Conservation (phyloP, 192 early-diverging fungal genomes). For the Coemansia sp. region DNA sequence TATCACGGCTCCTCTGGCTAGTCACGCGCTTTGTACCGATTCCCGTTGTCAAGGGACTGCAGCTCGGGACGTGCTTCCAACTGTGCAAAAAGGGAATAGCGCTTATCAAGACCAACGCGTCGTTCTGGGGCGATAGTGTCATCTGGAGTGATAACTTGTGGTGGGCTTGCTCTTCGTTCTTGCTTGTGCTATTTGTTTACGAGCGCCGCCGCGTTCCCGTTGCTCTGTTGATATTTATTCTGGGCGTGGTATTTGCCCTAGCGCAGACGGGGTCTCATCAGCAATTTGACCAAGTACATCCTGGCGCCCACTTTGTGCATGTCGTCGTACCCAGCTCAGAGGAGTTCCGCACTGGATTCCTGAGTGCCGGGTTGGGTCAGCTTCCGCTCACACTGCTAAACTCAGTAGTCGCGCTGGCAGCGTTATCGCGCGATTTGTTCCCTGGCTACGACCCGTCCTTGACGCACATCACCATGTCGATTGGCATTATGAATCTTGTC, state of each 20-base stretch:
- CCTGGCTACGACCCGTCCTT: slow-evolving; percentile 59
- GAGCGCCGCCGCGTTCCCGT: slow-evolving; percentile 63
- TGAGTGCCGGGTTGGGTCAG: slow-evolving; percentile 83
- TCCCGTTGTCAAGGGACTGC: slow-evolving; percentile 74
- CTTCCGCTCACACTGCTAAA: slow-evolving; percentile 84
- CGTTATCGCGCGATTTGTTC: slow-evolving; percentile 80
- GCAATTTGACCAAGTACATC: slow-evolving; percentile 43
- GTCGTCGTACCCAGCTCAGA: slow-evolving; percentile 61
- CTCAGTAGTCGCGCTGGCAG: slow-evolving; percentile 79
- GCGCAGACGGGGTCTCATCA: slow-evolving; percentile 56
- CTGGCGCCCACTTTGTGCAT: slow-evolving; percentile 63
- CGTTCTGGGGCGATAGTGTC: slow-evolving; percentile 62
- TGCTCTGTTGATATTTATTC: slow-evolving; percentile 71
- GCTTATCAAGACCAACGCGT: slow-evolving; percentile 55
- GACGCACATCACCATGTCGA: slow-evolving; percentile 60
- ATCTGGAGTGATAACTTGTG: slow-evolving; percentile 74
- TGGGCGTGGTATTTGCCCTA: slow-evolving; percentile 71
- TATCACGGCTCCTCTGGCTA: slow-evolving; percentile 70
- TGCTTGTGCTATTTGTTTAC: slow-evolving; percentile 72
- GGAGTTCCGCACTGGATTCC: slow-evolving; percentile 73
- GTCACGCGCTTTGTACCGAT: slow-evolving; percentile 71
- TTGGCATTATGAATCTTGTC: slow-evolving; percentile 80
- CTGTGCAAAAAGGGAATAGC: slow-evolving; percentile 70
- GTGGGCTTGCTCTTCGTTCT: slow-evolving; percentile 68
- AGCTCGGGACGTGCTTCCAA: slow-evolving; percentile 74